Evolutionary conservation across 169 alveolate genomes (phyloP), one percentile per base, ranked within the genome.

Genomic region (Cryptosporidium canis): DNA sequence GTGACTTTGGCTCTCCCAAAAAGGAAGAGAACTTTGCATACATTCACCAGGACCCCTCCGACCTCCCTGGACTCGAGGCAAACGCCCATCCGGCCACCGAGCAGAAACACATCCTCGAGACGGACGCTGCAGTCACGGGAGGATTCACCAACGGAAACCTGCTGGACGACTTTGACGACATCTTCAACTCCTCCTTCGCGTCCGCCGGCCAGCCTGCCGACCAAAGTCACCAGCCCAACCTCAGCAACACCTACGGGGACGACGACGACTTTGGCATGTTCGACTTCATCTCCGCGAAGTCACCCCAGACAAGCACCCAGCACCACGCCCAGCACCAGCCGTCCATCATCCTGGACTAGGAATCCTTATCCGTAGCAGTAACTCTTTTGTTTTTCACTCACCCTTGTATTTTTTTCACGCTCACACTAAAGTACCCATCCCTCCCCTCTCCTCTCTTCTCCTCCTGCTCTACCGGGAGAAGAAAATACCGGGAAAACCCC

Each of bases 81-180:
- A 14, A 14, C 24, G 24, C 18, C 16, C 5, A 44, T 44, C 53
- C 9, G 53, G 3, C 56, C 2, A 24, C 61, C 12, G n/a, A 47
- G 1, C 56, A 47, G 14, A 16, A 47, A 21, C 21, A 47, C 56
- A 16, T n/a, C n/a, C n/a, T n/a, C n/a, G n/a, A n/a, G n/a, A n/a
- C n/a, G n/a, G n/a, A n/a, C n/a, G n/a, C n/a, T n/a, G n/a, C n/a
- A n/a, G n/a, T n/a, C n/a, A n/a, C n/a, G n/a, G n/a, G n/a, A 45
- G 55, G 7, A 51, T 21, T 14, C 14, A 21, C 8, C 1, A 8
- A 8, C 11, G 35, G 48, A 21, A 31, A 70, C 27, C 6, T 70
- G 53, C 35, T 70, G 11, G 84, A 70, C 53, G 84, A 70, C 31
- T 70, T 70, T 51, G 84, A 70, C 39, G 84, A 70, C 35, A 70